phyloP scores from a whole-genome alignment of 1,139 yeast genomes.

The Wickerhamomyces sp. region DNA sequence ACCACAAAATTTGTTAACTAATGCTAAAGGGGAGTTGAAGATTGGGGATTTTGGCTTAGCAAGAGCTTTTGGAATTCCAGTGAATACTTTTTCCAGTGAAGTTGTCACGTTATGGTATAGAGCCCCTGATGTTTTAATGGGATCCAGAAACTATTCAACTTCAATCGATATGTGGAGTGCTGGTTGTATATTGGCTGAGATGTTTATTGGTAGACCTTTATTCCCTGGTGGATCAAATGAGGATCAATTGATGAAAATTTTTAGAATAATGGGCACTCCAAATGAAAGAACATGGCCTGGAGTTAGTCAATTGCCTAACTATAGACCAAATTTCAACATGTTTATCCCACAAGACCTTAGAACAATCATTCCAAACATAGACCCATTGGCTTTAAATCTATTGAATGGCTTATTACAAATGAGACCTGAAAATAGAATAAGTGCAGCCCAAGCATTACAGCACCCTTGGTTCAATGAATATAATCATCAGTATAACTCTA shows the following conservation, averaged over 20 bases:
- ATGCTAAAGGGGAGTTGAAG: slow-evolving; percentile 83
- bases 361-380: slow-evolving; percentile 69
- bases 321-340: slow-evolving; percentile 70
- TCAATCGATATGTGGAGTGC: slow-evolving; percentile 99
- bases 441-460: slow-evolving; percentile 88
- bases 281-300: slow-evolving; percentile 97
- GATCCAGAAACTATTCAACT: slow-evolving; percentile 91
- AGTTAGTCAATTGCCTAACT: slow-evolving; percentile 79
- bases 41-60: slow-evolving; percentile 98
- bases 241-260: slow-evolving; percentile 84
- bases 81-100: slow-evolving; percentile 93
- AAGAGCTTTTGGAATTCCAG: slow-evolving; percentile 97
- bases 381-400: slow-evolving; percentile 75
- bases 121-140: slow-evolving; percentile 95
- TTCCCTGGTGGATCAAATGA: slow-evolving; percentile 97
- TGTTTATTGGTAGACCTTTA: slow-evolving; percentile 96
- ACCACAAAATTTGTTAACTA: slow-evolving; percentile 90
- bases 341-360: slow-evolving; percentile 84
- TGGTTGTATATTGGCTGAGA: slow-evolving; percentile 96
- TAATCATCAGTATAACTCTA: slow-evolving; percentile 13
- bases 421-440: slow-evolving; percentile 87
- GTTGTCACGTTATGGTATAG: slow-evolving; percentile 98
- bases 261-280: slow-evolving; percentile 94
- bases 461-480: slow-evolving; percentile 96
- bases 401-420: slow-evolving; percentile 75